Evolutionary conservation across 768 basidiomycete genomes (phyloP).

Genomic region (Rhizopogon vesiculosus): DNA sequence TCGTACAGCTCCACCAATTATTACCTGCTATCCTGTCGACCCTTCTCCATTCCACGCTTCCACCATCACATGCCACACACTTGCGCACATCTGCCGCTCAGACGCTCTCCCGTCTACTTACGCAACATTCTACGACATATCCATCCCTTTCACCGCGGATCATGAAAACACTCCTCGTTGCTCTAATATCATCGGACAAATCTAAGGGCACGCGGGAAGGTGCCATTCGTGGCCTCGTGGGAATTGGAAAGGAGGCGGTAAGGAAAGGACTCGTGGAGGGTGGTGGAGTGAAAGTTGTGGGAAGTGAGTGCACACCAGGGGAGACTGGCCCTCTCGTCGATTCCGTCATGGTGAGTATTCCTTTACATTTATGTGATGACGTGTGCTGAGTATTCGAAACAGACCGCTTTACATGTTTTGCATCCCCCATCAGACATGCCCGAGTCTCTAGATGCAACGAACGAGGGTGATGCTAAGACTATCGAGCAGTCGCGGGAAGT

Average conservation of each 20-base stretch:
- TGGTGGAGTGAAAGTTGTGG: slow-evolving; percentile 72
- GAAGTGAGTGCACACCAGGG: slow-evolving; percentile 47
- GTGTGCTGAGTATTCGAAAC: neutral
- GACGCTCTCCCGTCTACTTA: slow-evolving; percentile 76
- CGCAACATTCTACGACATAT: slow-evolving; percentile 84
- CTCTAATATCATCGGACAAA: slow-evolving; percentile 69
- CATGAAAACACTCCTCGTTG: slow-evolving; percentile 89
- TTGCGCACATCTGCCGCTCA: slow-evolving; percentile 81
- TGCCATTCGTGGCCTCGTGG: slow-evolving; percentile 81
- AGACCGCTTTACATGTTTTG: slow-evolving; percentile 63
- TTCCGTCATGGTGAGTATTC: slow-evolving; percentile 53
- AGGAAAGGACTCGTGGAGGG: slow-evolving; percentile 79
- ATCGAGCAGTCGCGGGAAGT: slow-evolving; percentile 44
- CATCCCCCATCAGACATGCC: slow-evolving; percentile 55
- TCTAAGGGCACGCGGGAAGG: slow-evolving; percentile 83
- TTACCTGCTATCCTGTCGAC: slow-evolving; percentile 90
- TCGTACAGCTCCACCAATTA: slow-evolving; percentile 86
- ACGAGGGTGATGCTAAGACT: slow-evolving; percentile 44
- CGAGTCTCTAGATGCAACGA: slow-evolving; percentile 47
- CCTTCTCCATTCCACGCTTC: slow-evolving; percentile 83
- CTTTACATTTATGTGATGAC: neutral
- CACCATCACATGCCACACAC: slow-evolving; percentile 60
- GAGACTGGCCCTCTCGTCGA: slow-evolving; percentile 39
- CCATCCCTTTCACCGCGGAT: slow-evolving; percentile 84
- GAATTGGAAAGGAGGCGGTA: slow-evolving; percentile 82